Evolutionary conservation across 78 protist genomes (phyloP).

Genomic region (Emiliania huxleyi): DNA sequence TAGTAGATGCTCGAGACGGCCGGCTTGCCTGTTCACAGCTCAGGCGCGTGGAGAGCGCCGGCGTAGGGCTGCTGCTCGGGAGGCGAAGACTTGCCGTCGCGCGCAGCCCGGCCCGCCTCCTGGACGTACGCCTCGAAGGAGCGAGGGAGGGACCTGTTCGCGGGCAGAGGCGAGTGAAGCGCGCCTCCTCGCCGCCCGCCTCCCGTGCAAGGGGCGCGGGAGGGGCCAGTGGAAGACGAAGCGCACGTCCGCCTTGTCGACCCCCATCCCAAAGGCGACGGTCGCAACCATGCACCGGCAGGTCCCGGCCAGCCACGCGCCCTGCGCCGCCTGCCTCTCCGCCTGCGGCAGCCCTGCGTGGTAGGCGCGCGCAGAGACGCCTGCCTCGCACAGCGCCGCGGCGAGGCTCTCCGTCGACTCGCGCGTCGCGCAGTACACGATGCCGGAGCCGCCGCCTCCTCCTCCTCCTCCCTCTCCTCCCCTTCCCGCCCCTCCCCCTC

Average conservation of each 20-base stretch:
- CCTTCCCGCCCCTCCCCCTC: neutral
- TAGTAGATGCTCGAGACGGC: too few species aligned
- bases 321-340: slow-evolving; percentile 64
- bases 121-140: too few species aligned
- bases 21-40: too few species aligned
- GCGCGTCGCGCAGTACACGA: neutral
- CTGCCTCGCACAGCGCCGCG: neutral
- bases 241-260: slow-evolving; percentile 91
- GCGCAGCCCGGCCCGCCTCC: too few species aligned
- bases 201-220: neutral
- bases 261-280: slow-evolving; percentile 99
- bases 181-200: too few species aligned
- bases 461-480: too few species aligned
- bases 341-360: slow-evolving; percentile 53
- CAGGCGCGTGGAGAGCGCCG: too few species aligned
- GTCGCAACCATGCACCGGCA: slow-evolving; percentile 86
- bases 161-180: too few species aligned
- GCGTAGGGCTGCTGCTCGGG: too few species aligned
- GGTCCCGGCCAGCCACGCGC: slow-evolving; percentile 69
- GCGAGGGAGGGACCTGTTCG: too few species aligned
- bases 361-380: neutral
- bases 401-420: neutral
- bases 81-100: too few species aligned
- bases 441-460: slow-evolving; percentile 70
- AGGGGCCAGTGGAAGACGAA: slow-evolving; percentile 80